These are phyloP conservation scores for Dictyostelium capitatum DNA, from an alignment of 78 protist species.

Conservation along the genomic window DNA sequence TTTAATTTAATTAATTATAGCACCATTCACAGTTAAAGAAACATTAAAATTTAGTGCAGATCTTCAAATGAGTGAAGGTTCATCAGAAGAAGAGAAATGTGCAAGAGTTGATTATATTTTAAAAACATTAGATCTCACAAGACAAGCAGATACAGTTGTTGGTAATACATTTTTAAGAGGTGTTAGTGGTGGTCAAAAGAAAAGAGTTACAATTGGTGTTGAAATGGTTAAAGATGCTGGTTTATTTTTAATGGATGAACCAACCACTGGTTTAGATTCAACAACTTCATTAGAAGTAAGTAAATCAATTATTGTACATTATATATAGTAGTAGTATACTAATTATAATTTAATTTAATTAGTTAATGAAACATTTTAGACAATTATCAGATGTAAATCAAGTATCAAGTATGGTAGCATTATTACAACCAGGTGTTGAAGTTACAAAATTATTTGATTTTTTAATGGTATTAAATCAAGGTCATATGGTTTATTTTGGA, in stretches of 20 bases:
- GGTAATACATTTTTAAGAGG: conserved; percentile 83
- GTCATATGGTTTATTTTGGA: conserved; percentile 76
- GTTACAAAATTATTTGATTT: conserved; percentile 71
- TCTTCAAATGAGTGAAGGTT: conserved; percentile 52
- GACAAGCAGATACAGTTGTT: conserved; percentile 71
- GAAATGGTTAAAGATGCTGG: conserved; percentile 68
- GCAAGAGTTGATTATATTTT: conserved; percentile 62
- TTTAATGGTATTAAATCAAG: conserved; percentile 52
- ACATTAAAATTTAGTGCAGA: conserved; percentile 69
- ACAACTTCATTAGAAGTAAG: conserved; percentile 51
- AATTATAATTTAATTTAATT: not conserved
- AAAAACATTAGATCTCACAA: conserved; percentile 22
- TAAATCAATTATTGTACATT: not conserved
- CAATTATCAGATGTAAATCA: conserved; percentile 14
- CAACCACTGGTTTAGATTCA: conserved; percentile 84
- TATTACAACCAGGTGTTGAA: conserved; percentile 80
- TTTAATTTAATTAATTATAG: not conserved
- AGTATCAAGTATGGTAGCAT: conserved; percentile 54
- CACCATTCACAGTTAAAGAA: conserved; percentile 66
- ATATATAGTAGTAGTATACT: not conserved
- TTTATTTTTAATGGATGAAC: conserved; percentile 76
- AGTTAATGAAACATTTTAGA: conserved; percentile 40
- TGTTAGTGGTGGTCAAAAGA: conserved; percentile 86
- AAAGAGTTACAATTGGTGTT: conserved; percentile 84
- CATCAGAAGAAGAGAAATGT: conserved; percentile 68